A percentile compares a stretch with the other conserved stretches of the same genome.
These are phyloP conservation scores for Leptographium lundbergii DNA, from an alignment of 2,329 filamentous ascomycete species.

Conservation along the genomic window DNA sequence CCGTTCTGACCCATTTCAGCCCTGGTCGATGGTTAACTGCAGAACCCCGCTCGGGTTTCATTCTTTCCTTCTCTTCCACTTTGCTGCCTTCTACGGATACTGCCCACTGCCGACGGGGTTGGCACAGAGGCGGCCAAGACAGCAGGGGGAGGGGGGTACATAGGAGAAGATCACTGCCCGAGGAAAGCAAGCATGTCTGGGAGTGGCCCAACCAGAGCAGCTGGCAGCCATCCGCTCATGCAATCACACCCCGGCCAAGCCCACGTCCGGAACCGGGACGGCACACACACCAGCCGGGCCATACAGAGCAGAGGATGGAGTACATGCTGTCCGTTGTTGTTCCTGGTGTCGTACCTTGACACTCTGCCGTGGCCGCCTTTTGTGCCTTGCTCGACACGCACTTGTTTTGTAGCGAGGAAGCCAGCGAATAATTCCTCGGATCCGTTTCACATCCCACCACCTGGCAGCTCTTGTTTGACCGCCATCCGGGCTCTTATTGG, in stretches of 20 bases:
- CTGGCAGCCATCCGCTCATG: background rate
- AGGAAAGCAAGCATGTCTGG: background rate
- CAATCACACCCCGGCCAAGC: background rate
- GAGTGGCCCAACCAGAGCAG: background rate
- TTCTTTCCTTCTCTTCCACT: background rate
- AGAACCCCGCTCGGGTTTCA: background rate
- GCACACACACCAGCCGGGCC: background rate
- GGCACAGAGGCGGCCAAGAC: slow-evolving; percentile 7
- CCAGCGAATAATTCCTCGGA: background rate
- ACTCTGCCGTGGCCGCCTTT: background rate
- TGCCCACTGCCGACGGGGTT: background rate
- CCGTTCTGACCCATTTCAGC: background rate
- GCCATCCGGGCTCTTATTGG: background rate
- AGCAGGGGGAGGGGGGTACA: background rate
- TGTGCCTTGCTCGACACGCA: background rate
- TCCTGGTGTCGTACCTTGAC: slow-evolving; percentile 1
- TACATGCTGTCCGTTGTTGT: background rate
- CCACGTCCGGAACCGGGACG: background rate
- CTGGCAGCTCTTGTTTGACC: background rate
- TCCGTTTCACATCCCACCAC: background rate
- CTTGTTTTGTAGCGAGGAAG: background rate
- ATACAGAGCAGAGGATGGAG: background rate
- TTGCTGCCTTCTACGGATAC: too few relatives aligned
- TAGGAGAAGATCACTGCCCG: background rate
- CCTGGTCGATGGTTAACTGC: background rate